A percentile compares a stretch with the other conserved stretches of the same genome.
Conservation (phyloP, 768 basidiomycete species). For the Suillus lakei region DNA sequence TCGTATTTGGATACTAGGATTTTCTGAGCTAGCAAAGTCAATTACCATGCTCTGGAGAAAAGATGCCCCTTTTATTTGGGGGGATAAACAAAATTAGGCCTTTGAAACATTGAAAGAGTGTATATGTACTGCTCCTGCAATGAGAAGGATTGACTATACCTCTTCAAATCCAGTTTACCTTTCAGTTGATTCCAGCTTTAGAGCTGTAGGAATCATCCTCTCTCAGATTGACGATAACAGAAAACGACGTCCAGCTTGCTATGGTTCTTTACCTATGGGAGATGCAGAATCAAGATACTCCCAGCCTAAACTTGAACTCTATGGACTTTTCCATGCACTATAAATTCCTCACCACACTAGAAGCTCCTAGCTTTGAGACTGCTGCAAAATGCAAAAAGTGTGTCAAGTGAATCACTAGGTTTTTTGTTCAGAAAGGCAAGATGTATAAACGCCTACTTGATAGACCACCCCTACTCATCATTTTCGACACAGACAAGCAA, state of each 20-base stretch:
- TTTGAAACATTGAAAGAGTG: not conserved
- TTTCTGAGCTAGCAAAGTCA: too few relatives aligned
- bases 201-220: not conserved
- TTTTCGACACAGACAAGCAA: conserved; percentile 15
- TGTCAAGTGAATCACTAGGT: conserved; percentile 14
- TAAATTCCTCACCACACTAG: conserved; percentile 12
- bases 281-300: too few relatives aligned
- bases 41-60: not conserved
- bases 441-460: conserved; percentile 23
- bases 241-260: too few relatives aligned
- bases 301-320: too few relatives aligned
- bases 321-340: too few relatives aligned
- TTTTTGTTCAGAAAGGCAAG: conserved; percentile 21
- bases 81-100: not conserved
- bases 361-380: conserved; percentile 7
- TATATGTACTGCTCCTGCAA: not conserved
- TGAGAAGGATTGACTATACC: not conserved
- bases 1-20: too few relatives aligned
- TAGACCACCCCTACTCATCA: conserved; percentile 27
- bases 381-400: conserved; percentile 10
- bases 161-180: not conserved
- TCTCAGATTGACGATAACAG: too few relatives aligned
- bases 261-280: too few relatives aligned
- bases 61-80: not conserved
- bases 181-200: not conserved